phyloP scores from a whole-genome alignment of 2,329 filamentous ascomycete genomes.

The Ophiostoma fasciatum region DNA sequence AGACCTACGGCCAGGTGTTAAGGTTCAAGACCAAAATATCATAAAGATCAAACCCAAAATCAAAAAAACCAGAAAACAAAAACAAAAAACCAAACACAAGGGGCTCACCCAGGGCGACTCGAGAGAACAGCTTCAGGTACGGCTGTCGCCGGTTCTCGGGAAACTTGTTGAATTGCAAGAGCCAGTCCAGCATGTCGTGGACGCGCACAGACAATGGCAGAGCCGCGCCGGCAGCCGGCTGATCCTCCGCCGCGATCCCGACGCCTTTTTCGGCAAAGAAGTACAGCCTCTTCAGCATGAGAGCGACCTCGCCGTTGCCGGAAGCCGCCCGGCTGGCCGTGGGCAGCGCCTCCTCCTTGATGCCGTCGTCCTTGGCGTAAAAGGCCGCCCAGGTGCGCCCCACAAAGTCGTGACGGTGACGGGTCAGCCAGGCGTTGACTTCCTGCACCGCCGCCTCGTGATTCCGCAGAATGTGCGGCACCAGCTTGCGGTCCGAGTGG shows the following conservation, averaged over 20 bases:
- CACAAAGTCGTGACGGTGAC: slow-evolving; percentile 25
- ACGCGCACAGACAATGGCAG: slow-evolving; percentile 22
- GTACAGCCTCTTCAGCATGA: slow-evolving; percentile 28
- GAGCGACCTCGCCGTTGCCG: slow-evolving; percentile 17
- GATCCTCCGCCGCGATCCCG: slow-evolving; percentile 13
- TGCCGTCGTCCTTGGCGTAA: slow-evolving; percentile 23
- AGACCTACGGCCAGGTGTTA: slow-evolving; percentile 21
- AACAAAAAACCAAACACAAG: background rate
- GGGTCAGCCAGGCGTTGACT: slow-evolving; percentile 27
- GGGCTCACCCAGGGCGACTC: slow-evolving; percentile 36
- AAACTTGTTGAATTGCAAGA: slow-evolving; percentile 25
- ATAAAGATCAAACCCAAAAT: too few species aligned
- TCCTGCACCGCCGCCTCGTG: slow-evolving; percentile 18
- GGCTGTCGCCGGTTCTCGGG: slow-evolving; percentile 29
- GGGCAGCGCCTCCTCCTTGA: slow-evolving; percentile 25
- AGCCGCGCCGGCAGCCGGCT: too few species aligned
- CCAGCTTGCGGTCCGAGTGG: slow-evolving; percentile 13
- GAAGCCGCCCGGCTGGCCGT: slow-evolving; percentile 15
- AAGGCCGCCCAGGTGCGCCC: slow-evolving; percentile 34
- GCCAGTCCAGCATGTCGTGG: slow-evolving; percentile 34
- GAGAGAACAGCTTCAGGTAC: slow-evolving; percentile 41
- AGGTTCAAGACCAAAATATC: too few species aligned
- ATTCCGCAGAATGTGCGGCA: slow-evolving; percentile 17
- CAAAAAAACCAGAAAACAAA: too few species aligned
- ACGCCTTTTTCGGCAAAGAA: slow-evolving; percentile 41